These are phyloP conservation scores for Stachybotrys elegans DNA, from an alignment of 2,329 filamentous ascomycete genomes.

Conservation along the genomic window DNA sequence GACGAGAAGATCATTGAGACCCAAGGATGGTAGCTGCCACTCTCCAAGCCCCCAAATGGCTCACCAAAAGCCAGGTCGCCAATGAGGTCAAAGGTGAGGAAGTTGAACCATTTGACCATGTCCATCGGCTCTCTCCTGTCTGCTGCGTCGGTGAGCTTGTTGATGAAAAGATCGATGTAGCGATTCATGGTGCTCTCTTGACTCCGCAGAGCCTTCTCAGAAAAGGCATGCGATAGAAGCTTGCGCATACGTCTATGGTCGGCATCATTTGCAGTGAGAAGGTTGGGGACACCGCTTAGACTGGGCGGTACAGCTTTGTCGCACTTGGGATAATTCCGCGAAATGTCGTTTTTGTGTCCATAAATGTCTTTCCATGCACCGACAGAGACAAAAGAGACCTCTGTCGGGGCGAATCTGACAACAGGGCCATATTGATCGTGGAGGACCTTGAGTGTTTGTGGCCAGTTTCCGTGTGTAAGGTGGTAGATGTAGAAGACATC, in stretches of 20 bases:
- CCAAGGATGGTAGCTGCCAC: constrained; percentile 15
- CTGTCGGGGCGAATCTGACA: neutral
- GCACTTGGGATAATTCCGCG: neutral
- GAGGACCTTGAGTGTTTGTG: constrained; percentile 6
- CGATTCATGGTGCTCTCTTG: constrained; percentile 18
- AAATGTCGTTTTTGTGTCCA: neutral
- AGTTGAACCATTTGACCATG: constrained; percentile 17
- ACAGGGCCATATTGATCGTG: neutral
- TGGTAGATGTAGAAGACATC: constrained; percentile 5
- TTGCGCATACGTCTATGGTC: constrained; percentile 7
- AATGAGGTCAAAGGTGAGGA: constrained; percentile 19
- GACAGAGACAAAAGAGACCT: neutral
- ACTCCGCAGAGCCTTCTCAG: constrained; percentile 17
- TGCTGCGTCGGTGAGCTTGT: constrained; percentile 10
- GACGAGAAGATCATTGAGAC: constrained; percentile 12
- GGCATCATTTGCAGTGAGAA: neutral
- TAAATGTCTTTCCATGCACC: neutral
- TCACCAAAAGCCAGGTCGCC: constrained; percentile 20
- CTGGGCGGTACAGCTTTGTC: neutral
- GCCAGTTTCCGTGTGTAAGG: constrained; percentile 10
- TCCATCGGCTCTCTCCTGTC: constrained; percentile 8
- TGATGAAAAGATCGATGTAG: constrained; percentile 18
- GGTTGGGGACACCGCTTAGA: neutral
- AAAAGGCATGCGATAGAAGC: constrained; percentile 19
- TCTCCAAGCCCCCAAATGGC: constrained; percentile 15